phyloP scores from a whole-genome alignment of 768 basidiomycete species.

The Lactarius vividus region DNA sequence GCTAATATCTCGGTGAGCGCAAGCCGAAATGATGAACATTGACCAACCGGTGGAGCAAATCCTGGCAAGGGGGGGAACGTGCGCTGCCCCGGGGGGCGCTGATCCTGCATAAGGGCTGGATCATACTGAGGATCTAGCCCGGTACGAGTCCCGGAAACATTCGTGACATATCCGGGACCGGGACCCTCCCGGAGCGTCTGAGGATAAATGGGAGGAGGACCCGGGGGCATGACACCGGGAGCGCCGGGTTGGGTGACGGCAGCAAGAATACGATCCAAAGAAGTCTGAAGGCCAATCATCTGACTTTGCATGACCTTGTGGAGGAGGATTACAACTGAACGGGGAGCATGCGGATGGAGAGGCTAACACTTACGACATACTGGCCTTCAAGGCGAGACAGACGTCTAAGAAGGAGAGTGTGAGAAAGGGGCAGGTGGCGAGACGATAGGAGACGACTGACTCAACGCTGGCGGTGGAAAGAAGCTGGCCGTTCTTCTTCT shows the following conservation, averaged over 20 bases:
- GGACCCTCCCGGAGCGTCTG: constrained; percentile 28
- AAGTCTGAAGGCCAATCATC: constrained; percentile 93
- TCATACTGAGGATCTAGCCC: constrained; percentile 34
- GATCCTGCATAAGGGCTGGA: constrained; percentile 32
- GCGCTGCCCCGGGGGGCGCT: constrained; percentile 34
- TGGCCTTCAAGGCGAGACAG: constrained; percentile 83
- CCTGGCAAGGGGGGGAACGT: constrained; percentile 86
- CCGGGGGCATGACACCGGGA: constrained; percentile 33
- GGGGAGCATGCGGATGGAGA: constrained; percentile 4
- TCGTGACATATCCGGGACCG: constrained; percentile 27
- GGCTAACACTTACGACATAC: constrained; percentile 58
- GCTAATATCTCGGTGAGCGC: constrained; percentile 43
- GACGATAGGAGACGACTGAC: constrained; percentile 45
- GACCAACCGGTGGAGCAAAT: constrained; percentile 81
- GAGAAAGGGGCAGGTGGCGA: constrained; percentile 10
- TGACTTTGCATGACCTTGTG: constrained; percentile 85
- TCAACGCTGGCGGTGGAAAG: constrained; percentile 68
- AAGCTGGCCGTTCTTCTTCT: constrained; percentile 70
- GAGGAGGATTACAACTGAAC: constrained; percentile 8
- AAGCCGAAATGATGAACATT: constrained; percentile 20
- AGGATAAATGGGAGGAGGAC: constrained; percentile 24
- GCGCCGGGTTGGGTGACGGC: constrained; percentile 45
- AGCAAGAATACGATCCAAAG: constrained; percentile 76
- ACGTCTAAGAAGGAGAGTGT: constrained; percentile 47
- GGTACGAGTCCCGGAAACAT: constrained; percentile 30